A percentile compares a stretch with the other conserved stretches of the same genome.
These are phyloP conservation scores for Ophiognomonia clavigignenti-juglandacearum DNA, from an alignment of 2,329 filamentous ascomycete genomes.

Conservation along the genomic window DNA sequence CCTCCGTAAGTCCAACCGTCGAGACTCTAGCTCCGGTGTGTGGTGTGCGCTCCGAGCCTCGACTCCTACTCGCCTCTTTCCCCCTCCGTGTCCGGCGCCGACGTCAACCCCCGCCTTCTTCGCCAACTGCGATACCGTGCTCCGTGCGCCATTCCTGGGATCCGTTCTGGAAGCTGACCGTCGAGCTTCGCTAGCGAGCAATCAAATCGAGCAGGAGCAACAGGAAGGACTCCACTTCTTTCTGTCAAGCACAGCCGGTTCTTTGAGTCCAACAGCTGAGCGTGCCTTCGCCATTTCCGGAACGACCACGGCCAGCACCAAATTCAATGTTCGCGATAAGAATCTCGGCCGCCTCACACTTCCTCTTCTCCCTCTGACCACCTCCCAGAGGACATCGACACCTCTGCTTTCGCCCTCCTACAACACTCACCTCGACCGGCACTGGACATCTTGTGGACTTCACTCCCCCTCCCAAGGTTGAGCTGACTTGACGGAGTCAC, in stretches of 20 bases:
- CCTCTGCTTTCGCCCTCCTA: constrained; percentile 1
- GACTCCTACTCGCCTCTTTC: constrained; percentile 1
- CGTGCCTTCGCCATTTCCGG: constrained; percentile 5
- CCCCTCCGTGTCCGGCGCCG: constrained; percentile 4
- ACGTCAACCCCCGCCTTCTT: not conserved
- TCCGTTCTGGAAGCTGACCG: not conserved
- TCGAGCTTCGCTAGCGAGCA: no score
- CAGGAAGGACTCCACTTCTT: constrained; percentile 10
- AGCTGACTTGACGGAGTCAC: constrained; percentile 11
- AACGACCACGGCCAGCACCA: constrained; percentile 2
- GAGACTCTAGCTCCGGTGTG: constrained; percentile 10
- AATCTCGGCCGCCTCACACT: not conserved
- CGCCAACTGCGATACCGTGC: no score
- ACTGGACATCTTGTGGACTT: constrained; percentile 5
- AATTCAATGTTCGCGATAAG: constrained; percentile 2
- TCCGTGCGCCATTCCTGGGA: no score
- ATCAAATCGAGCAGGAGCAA: constrained; percentile 3
- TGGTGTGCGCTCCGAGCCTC: not conserved
- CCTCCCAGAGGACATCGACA: no score
- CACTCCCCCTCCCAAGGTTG: no score
- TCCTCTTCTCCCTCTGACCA: constrained; percentile 2
- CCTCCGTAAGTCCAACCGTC: constrained; percentile 11
- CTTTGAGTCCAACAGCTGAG: not conserved
- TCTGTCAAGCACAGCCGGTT: constrained; percentile 1
- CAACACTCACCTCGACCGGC: not conserved